Evolutionary conservation across 495 filamentous ascomycete species (phyloP), one percentile per base, ranked within the genome.

Genomic region (Xylaria telfairii): DNA sequence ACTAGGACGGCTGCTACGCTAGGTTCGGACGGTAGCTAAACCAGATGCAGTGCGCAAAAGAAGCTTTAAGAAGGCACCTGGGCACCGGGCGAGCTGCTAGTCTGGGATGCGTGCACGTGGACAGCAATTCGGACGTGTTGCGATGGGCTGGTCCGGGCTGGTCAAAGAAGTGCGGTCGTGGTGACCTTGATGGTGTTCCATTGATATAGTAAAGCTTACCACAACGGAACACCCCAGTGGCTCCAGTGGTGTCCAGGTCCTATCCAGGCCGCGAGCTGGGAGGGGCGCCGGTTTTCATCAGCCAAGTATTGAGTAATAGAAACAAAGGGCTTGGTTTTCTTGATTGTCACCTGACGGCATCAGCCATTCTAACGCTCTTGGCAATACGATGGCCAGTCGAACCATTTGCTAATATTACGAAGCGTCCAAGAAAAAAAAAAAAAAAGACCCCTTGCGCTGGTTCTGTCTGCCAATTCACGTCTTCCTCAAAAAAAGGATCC

Each of bases 231-330:
- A 8, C 37, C 28, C 42, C 53, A 65, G 57, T 69, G 67, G 67
- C 56, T 47, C 34, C 53, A 42, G 41, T 32, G 34, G 12, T 63
- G 67, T 63, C 41, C 57, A 46, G 51, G 68, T 61, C 61, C 5
- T 63, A 59, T 63, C 41, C 57, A 46, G 51, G 68, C 68, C 61
- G 68, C 61, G 57, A 49, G 60, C 61, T 24, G 37, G 4, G 68
- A 67, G 63, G 69, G 69, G 51, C 34, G 44, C 0, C 37, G 53
- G 64, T 61, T 75, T 76, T 70, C 75, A 74, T 77, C 69, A 71
- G 69, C 64, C 67, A 79, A 70, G 65, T 70, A 82, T 82, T 81
- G 75, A 56, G 78, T 82, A 82, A 81, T 80, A 63, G 67, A 81
- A 81, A 80, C 73, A 68, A 72, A 73, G 72, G 74, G 39, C 41